A percentile compares a stretch with the other conserved stretches of the same genome.
Evolutionary conservation across 2,329 filamentous ascomycete species (phyloP).

Genomic region (Pseudogymnoascus sp.): DNA sequence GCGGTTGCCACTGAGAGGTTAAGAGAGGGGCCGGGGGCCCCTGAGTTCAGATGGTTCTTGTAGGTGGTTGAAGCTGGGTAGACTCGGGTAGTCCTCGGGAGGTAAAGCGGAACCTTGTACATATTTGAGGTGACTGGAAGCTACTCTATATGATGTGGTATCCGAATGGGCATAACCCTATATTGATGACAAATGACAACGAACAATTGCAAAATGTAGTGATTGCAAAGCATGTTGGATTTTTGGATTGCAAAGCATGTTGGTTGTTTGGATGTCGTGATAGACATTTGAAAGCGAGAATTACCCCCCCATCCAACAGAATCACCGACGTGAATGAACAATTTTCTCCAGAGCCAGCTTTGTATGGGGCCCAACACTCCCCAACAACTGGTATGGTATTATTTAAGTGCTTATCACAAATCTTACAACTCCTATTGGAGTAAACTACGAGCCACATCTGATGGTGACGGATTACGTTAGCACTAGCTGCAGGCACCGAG

Average conservation of each 20-base stretch:
- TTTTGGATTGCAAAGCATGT: neutral
- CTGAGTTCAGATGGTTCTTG: slow-evolving; percentile 51
- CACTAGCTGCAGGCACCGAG: neutral
- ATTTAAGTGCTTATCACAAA: neutral
- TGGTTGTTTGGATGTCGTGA: neutral
- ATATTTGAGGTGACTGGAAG: neutral
- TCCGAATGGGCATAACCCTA: neutral
- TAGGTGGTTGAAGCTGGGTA: slow-evolving; percentile 17
- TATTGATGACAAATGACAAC: neutral
- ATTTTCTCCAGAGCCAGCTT: neutral
- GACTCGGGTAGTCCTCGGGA: neutral
- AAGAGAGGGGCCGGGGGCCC: slow-evolving; percentile 43
- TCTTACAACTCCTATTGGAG: neutral
- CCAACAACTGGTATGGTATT: neutral
- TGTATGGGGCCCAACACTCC: too few species aligned
- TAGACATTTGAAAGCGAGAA: neutral
- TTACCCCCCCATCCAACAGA: neutral
- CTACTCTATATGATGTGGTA: neutral
- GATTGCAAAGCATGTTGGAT: neutral
- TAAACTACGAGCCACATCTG: neutral
- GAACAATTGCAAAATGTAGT: neutral
- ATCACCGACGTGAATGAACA: neutral
- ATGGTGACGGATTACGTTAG: neutral
- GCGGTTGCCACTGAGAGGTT: slow-evolving; percentile 50
- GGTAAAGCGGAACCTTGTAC: neutral